These are phyloP conservation scores for Colletotrichum orchidophilum DNA, from an alignment of 2,329 filamentous ascomycete species.

Conservation along the genomic window DNA sequence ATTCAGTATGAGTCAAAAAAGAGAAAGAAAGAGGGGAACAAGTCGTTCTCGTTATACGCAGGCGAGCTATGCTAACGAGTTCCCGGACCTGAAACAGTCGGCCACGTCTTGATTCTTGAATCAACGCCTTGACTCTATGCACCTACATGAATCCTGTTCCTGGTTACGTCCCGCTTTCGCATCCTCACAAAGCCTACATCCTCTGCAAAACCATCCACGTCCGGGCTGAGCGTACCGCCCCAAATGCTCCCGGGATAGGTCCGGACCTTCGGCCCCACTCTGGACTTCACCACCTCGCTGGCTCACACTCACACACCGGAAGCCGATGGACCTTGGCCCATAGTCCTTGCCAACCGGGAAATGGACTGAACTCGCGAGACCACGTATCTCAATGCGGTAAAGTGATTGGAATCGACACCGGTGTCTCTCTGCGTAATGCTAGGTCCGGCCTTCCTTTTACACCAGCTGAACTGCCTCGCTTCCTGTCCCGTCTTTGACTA, in stretches of 20 bases:
- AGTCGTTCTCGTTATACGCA: not conserved
- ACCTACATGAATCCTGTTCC: not conserved
- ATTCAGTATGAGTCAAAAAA: not conserved
- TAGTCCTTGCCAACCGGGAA: no score
- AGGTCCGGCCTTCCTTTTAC: no score
- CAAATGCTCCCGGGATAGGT: not conserved
- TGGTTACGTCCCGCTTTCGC: not conserved
- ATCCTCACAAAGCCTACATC: not conserved
- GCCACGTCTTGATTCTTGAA: not conserved
- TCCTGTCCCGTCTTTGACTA: no score
- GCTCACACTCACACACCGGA: not conserved
- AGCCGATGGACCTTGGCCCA: not conserved
- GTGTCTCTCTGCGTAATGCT: no score
- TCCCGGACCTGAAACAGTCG: conserved; percentile 9
- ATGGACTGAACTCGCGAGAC: no score
- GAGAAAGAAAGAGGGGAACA: not conserved
- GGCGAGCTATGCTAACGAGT: not conserved
- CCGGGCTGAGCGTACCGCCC: not conserved
- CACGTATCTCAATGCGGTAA: no score
- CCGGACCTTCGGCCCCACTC: no score
- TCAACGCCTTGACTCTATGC: conserved; percentile 25
- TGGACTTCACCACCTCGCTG: not conserved
- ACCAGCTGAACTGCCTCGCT: no score
- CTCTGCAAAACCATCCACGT: not conserved
- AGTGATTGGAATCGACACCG: no score